Evolutionary conservation across 202 grass and related monocot genomes (phyloP), one percentile per base, ranked within the genome.

Genomic region (Carex arenaria): DNA sequence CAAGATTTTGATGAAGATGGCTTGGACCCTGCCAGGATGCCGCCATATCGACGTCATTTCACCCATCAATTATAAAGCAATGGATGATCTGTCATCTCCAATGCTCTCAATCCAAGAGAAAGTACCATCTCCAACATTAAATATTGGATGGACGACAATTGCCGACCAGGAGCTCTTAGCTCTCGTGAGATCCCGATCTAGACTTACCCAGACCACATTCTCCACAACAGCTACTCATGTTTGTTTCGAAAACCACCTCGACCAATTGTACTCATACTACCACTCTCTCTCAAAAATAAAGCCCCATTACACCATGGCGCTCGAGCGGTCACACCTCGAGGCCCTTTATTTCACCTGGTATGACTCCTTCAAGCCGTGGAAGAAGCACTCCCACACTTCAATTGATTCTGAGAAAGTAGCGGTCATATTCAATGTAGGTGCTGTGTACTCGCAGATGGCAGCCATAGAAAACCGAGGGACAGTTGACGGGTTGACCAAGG

Each of bases 321-420:
- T 85, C 55, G 92, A 97, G 82, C 90, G 90, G n/a, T 80, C 81
- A 4, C 87, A 89, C 81, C 85, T 97, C 82, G 78, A 93, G 82
- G 80, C 88, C 84, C 87, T 97, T 89, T 45, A 87, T 77, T 97
- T 97, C 90, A 89, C 90, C 52, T 97, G 94, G 94, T 79, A 87
- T 75, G 94, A 97, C 84, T 83, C 92, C 84, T 94, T 94, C n/a
- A 94, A 93, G 84, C 72, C 70, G 0, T 80, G 68, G 38, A 91
- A 91, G 85, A 94, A 91, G 84, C 78, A 67, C 45, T 34, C 40
- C 64, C 75, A 89, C 3, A 59, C 76, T 4, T 94, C 92, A 42
- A 53, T 93, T 82, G 78, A 84, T 89, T 90, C 91, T 47, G 94
- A 97, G 89, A 84, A 83, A 83, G 84, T 89, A 14, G 84, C 92